Conservation (phyloP, 2,329 filamentous ascomycete genomes). For the Alternaria viburni region DNA sequence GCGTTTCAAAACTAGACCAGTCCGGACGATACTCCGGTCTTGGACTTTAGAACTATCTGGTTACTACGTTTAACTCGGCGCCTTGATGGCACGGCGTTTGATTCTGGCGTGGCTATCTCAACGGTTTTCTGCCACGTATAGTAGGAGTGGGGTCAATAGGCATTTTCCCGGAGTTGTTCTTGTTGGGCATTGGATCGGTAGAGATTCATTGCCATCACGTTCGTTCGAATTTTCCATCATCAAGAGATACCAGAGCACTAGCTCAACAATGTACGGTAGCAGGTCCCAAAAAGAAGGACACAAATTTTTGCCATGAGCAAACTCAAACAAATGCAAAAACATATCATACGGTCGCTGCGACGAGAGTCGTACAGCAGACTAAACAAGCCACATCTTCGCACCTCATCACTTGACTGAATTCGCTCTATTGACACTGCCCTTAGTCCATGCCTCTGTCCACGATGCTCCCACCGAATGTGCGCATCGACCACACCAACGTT, state of each 20-base stretch:
- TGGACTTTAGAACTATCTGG: slow-evolving; percentile 29
- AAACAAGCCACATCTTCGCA: slow-evolving; percentile 5
- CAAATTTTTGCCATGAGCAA: slow-evolving; percentile 16
- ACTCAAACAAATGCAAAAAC: slow-evolving; percentile 20
- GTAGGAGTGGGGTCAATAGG: slow-evolving; percentile 16
- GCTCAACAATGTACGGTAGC: slow-evolving; percentile 45
- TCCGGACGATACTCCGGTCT: slow-evolving; percentile 21
- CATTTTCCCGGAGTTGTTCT: slow-evolving; percentile 30
- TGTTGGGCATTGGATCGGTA: slow-evolving; percentile 16
- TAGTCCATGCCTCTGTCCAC: neutral
- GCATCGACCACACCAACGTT: slow-evolving; percentile 10
- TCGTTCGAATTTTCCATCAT: slow-evolving; percentile 34
- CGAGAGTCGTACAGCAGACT: slow-evolving; percentile 4
- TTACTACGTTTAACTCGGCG: slow-evolving; percentile 42
- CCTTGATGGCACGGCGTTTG: slow-evolving; percentile 42
- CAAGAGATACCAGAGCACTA: slow-evolving; percentile 48
- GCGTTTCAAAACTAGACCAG: slow-evolving; percentile 44
- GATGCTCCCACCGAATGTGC: neutral
- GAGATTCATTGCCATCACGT: slow-evolving; percentile 28
- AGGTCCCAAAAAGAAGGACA: slow-evolving; percentile 28
- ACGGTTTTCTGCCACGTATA: slow-evolving; percentile 16
- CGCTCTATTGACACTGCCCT: neutral
- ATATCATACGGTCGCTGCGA: slow-evolving; percentile 19
- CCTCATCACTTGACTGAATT: neutral
- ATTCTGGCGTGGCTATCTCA: slow-evolving; percentile 24